Evolutionary conservation across 2,329 filamentous ascomycete genomes (phyloP), one percentile per base, ranked within the genome.

Genomic region (Diaporthe destruens): DNA sequence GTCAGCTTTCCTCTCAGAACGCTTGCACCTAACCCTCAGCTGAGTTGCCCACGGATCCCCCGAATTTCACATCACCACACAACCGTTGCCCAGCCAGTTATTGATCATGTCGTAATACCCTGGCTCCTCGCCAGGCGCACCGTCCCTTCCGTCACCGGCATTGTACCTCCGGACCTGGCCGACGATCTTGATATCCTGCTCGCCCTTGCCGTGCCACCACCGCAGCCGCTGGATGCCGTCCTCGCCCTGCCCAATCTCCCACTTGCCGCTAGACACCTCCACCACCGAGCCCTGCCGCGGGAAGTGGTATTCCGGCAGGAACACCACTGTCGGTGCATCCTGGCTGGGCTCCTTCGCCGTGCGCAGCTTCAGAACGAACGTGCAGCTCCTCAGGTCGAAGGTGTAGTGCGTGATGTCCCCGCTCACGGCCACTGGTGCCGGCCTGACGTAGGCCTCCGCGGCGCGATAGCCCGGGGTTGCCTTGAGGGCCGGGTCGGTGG

Each of bases 141-240:
- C 93, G 6, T 90, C 90, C 4, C 87, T 87, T 1, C 88, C 90
- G 55, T 87, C 83, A 4, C 84, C 84, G 68, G 84, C 82, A 76
- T 88, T 91, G 76, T 89, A 87, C 76, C 86, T 91, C 77, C 92
- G 88, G 77, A 93, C 90, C 25, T 94, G 84, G 0, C 96, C 96
- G 25, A 88, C 91, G 11, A 98, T 87, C 74, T 88, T 93, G 70
- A 99, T 86, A 61, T 85, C 91, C 82, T 98, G 96, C 76, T 95
- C 90, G 2, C 96, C 96, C 71, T 92, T 92, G 0, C 90, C 90
- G 82, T 99, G 95, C 95, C 96, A 98, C 96, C 96, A 99, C 77
- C 90, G 90, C 75, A 99, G 83, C 75, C 89, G 89, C 84, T 98
- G 96, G 74, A 94, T 85, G 76, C 90, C 84, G 6, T 90, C 90